Base-by-base conservation (phyloP, 805 yeast species). In the Tanozyma kutaoensis region DNA sequence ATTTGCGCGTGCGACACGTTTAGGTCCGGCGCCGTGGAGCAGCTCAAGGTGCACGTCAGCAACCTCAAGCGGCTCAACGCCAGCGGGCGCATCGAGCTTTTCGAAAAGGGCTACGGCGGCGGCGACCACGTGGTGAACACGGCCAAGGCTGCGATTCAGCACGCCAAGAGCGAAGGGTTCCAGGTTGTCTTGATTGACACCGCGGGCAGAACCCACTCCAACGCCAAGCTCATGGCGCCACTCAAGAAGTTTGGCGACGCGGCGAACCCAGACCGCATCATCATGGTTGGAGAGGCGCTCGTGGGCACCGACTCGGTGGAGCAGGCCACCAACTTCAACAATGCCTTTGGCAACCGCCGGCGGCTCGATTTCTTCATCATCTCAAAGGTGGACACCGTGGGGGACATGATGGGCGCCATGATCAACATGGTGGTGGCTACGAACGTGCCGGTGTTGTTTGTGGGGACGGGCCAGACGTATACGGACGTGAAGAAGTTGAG, bases 1-100 rank as follows among this genome's bases (percentile, higher is more conserved):
- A 79, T 88, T 41, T 93, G 94, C 14, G 98, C 98, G 0, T 88
- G 97, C 56, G 98, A 88, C 56, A 91, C 98, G 1, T 88, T 88
- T 57, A 69, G 98, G 52, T 82, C 95, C 1, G 98, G 98, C 28
- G 98, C 98, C 1, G 96, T 88, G n/a, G 97, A 88, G 50, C 98
- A 88, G 55, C 62, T 88, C 34, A 73, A 91, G 39, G 95, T 86
- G 2, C 98, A 88, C 54, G 97, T 88, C 2, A 75, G 76, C 34
- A 81, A 91, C 43, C 59, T 88, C 35, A 69, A 75, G 28, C 72
- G 72, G 35, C 59, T 86, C 23, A 75, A 82, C 18, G 46, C 56
- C 39, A 27, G 29, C 7, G 42, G 52, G 19, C 50, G 61, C 25
- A 76, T 84, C 27, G 95, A 85, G 47, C 55, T 88, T 19, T 88